These are phyloP conservation scores for Trypanosomatidae sp. DNA, from an alignment of 208 protist genomes.

Conservation along the genomic window DNA sequence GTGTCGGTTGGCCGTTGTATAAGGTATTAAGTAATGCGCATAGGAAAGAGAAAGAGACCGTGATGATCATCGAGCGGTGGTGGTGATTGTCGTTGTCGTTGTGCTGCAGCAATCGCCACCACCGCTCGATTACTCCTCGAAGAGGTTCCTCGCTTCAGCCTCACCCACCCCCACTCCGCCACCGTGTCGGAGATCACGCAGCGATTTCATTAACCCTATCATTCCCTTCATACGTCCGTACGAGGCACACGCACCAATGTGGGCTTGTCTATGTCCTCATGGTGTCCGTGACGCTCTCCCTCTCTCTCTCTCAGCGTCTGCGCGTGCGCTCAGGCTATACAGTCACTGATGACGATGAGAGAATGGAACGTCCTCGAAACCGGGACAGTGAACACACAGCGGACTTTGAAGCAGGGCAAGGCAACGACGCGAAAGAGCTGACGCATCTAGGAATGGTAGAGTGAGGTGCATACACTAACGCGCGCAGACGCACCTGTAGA, in stretches of 20 bases:
- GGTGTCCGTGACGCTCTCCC: no score
- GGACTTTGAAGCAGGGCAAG: not conserved
- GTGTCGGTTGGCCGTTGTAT: not conserved
- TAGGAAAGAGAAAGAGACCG: not conserved
- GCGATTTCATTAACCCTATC: not conserved
- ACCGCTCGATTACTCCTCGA: not conserved
- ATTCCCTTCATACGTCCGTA: not conserved
- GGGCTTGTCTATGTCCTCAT: not conserved
- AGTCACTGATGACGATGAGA: not conserved
- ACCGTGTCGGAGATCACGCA: not conserved
- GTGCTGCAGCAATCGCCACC: not conserved
- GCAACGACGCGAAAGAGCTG: not conserved
- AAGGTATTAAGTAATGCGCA: no score
- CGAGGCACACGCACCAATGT: not conserved
- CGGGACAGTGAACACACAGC: not conserved
- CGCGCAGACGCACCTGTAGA: no score
- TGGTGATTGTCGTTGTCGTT: not conserved
- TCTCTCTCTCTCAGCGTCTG: no score
- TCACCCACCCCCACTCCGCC: not conserved
- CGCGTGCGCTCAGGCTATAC: not conserved
- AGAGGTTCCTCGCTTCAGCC: not conserved
- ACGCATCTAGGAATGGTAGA: not conserved
- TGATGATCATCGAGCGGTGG: not conserved
- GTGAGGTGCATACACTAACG: no score
- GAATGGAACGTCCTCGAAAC: not conserved